Evolutionary conservation across 192 early-diverging fungal species (phyloP).

Genomic region (Backusella morwellensis): DNA sequence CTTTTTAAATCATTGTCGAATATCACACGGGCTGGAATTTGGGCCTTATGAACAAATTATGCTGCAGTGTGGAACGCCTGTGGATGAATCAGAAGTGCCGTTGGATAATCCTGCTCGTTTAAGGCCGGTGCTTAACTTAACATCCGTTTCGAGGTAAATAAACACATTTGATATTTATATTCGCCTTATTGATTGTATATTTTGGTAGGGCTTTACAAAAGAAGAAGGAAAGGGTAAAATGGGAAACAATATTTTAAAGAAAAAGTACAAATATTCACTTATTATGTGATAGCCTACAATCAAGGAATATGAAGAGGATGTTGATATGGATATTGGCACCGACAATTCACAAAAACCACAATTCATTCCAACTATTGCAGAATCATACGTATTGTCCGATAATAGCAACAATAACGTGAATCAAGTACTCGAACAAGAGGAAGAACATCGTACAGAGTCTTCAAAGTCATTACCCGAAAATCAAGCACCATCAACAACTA

Average conservation of each 20-base stretch:
- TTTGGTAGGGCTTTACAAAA: neutral
- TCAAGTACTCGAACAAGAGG: neutral
- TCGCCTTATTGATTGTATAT: too few species aligned
- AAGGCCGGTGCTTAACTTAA: conserved; percentile 35
- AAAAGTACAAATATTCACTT: neutral
- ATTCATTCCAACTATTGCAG: neutral
- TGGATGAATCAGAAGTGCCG: conserved; percentile 58
- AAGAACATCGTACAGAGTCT: neutral
- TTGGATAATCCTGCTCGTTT: conserved; percentile 47
- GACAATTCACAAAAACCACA: conserved; percentile 1
- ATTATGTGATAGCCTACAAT: conserved; percentile 55
- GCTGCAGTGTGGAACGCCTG: conserved; percentile 65
- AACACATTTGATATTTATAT: too few species aligned
- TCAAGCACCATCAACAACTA: neutral
- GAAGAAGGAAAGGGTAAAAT: conserved; percentile 9
- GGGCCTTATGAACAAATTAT: conserved; percentile 74
- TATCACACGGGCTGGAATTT: conserved; percentile 73
- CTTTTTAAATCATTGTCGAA: conserved; percentile 84
- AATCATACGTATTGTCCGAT: neutral
- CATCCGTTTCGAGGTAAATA: neutral
- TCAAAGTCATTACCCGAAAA: conserved; percentile 15
- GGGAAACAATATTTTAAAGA: too few species aligned
- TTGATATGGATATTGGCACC: conserved; percentile 61
- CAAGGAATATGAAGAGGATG: conserved; percentile 69
- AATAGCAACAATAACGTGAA: neutral